phyloP scores from a whole-genome alignment of 2,329 filamentous ascomycete species.

The Neonectria hederae region DNA sequence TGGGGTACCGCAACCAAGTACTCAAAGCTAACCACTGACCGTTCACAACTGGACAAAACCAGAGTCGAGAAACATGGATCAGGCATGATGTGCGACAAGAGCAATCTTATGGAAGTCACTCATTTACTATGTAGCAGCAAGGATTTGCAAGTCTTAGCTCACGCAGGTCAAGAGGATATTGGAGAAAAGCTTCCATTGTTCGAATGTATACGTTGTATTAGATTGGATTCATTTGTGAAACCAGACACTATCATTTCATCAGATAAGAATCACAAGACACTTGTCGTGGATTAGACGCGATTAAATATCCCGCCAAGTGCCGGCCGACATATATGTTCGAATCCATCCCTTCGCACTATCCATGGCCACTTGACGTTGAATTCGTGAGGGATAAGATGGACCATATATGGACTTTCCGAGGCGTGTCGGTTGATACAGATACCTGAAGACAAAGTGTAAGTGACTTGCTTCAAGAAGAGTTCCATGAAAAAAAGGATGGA shows the following conservation, averaged over 20 bases:
- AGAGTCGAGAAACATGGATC: not conserved
- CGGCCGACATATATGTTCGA: too few relatives aligned
- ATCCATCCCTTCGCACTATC: too few relatives aligned
- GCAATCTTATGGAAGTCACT: constrained; percentile 18
- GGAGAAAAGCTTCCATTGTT: constrained; percentile 10
- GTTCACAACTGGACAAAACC: not conserved
- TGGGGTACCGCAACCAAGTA: not conserved
- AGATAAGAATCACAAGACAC: not conserved
- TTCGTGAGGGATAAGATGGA: too few relatives aligned
- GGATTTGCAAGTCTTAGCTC: not conserved
- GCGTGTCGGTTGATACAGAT: not conserved
- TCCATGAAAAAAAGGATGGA: constrained; percentile 22
- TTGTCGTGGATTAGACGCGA: not conserved
- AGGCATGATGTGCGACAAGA: too few relatives aligned
- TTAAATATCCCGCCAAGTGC: too few relatives aligned
- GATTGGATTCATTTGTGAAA: not conserved
- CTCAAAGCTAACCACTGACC: not conserved
- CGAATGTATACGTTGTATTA: constrained; percentile 29
- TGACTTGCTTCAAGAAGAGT: constrained; percentile 6
- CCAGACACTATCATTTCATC: not conserved
- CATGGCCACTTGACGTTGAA: not conserved
- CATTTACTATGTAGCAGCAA: constrained; percentile 11
- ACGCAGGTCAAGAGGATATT: not conserved
- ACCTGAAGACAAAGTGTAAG: constrained; percentile 17
- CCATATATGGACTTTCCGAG: too few relatives aligned